A percentile compares a stretch with the other conserved stretches of the same genome.
These are phyloP conservation scores for Schizophyllum amplum DNA, from an alignment of 1,284 basidiomycete species.

Conservation along the genomic window DNA sequence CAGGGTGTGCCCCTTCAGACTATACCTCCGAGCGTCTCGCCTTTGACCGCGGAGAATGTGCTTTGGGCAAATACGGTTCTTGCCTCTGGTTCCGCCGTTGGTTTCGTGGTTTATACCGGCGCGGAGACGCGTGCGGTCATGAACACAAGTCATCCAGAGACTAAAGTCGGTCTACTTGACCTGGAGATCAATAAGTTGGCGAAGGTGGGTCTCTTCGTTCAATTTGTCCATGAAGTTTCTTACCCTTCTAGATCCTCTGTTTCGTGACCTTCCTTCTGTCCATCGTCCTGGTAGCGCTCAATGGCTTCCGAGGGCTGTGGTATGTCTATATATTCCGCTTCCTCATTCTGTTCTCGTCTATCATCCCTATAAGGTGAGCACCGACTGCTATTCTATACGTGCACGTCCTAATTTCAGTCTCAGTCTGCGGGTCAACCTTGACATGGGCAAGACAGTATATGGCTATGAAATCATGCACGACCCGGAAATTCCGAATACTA, in stretches of 20 bases:
- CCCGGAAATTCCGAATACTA: constrained; percentile 87
- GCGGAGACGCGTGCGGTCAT: constrained; percentile 96
- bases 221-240: constrained; percentile 1
- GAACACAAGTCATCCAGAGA: constrained; percentile 97
- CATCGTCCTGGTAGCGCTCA: constrained; percentile 86
- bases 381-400: neutral
- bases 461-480: constrained; percentile 94
- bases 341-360: constrained; percentile 95
- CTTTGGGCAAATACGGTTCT: constrained; percentile 98
- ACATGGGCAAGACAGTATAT: constrained; percentile 99
- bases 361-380: constrained; percentile 94
- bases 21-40: constrained; percentile 61
- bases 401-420: neutral
- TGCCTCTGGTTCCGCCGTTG: constrained; percentile 89
- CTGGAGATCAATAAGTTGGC: constrained; percentile 93
- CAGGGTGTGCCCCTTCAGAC: constrained; percentile 49
- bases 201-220: constrained; percentile 52
- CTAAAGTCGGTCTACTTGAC: constrained; percentile 90
- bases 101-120: constrained; percentile 92
- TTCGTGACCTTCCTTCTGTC: constrained; percentile 91
- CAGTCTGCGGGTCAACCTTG: constrained; percentile 94
- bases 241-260: constrained; percentile 71
- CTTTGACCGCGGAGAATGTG: constrained; percentile 88
- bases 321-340: constrained; percentile 96
- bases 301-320: constrained; percentile 95